Percentiles rank a stretch among this genome's conserved stretches.
phyloP scores from a whole-genome alignment of 1,284 basidiomycete genomes.

The Cutaneotrichosporon cavernicola region DNA sequence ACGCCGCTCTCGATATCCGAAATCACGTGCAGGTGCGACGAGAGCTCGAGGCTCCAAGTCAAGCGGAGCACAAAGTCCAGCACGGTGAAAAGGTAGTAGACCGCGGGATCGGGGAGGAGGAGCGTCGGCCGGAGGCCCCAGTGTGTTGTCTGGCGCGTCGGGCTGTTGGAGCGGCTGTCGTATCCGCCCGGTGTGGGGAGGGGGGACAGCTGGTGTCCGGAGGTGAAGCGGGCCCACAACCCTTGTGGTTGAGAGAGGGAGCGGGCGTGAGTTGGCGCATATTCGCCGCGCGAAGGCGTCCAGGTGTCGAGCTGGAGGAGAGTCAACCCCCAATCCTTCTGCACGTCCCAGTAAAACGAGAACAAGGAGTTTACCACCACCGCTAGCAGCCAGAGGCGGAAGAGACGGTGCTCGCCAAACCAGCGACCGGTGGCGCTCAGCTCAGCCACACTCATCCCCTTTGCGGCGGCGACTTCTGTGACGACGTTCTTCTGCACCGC shows the following conservation, averaged over 20 bases:
- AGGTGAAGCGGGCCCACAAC: constrained; percentile 3
- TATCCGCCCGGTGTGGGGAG: constrained; percentile 18
- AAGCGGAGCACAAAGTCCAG: constrained; percentile 87
- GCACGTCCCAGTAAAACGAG: constrained; percentile 99
- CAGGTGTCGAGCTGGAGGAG: constrained; percentile 61
- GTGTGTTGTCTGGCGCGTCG: constrained; percentile 50
- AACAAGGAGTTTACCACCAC: constrained; percentile 87
- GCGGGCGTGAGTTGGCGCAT: constrained; percentile 4
- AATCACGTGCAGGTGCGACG: constrained; percentile 78
- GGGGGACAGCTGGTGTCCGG: constrained; percentile 12
- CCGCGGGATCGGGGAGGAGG: constrained; percentile 68
- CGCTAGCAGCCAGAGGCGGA: constrained; percentile 80
- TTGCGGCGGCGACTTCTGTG: constrained; percentile 59
- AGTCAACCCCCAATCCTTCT: constrained; percentile 94
- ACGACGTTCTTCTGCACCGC: constrained; percentile 75
- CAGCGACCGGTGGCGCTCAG: constrained; percentile 58
- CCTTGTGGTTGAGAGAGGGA: not conserved
- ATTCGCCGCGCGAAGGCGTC: constrained; percentile 17
- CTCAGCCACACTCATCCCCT: constrained; percentile 54
- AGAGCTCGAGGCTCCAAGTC: constrained; percentile 92
- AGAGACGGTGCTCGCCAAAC: constrained; percentile 74
- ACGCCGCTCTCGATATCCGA: constrained; percentile 78
- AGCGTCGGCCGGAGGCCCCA: constrained; percentile 70
- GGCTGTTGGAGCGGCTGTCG: not conserved
- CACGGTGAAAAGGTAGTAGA: constrained; percentile 82